Evolutionary conservation across 345 rosid genomes (phyloP).

Genomic region (Passiflora organensis): DNA sequence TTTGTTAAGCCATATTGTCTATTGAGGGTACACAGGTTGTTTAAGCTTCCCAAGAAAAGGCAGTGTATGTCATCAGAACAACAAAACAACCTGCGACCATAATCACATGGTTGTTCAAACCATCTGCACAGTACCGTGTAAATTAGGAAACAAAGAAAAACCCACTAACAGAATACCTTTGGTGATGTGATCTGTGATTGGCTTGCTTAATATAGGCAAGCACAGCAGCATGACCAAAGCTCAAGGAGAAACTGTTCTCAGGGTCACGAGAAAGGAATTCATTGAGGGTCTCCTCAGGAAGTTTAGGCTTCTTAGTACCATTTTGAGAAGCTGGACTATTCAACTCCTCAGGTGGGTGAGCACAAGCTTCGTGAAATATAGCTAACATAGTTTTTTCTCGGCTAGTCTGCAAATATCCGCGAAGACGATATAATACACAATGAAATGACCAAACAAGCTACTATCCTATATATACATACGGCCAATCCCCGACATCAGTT

Average conservation of each 20-base stretch:
- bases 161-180: no score
- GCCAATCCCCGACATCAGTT: not conserved
- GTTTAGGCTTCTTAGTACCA: slow-evolving; percentile 15
- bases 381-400: slow-evolving; percentile 17
- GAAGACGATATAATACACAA: not conserved
- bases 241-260: slow-evolving; percentile 14
- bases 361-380: slow-evolving; percentile 26
- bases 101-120: no score
- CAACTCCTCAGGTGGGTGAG: slow-evolving; percentile 29
- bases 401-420: not conserved
- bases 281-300: slow-evolving; percentile 18
- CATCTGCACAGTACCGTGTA: no score
- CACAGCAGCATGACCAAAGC: slow-evolving; percentile 22
- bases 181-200: slow-evolving; percentile 2
- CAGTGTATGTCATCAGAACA: slow-evolving; percentile 53
- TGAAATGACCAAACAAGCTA: not conserved
- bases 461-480: not conserved
- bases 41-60: slow-evolving; percentile 54
- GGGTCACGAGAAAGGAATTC: slow-evolving; percentile 21
- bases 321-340: slow-evolving; percentile 19
- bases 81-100: slow-evolving; percentile 34
- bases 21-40: slow-evolving; percentile 47
- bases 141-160: no score
- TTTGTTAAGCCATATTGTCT: slow-evolving; percentile 57
- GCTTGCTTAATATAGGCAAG: slow-evolving; percentile 21